Evolutionary conservation across 1,284 basidiomycete genomes (phyloP).

Genomic region (Ganoderma meredithae): DNA sequence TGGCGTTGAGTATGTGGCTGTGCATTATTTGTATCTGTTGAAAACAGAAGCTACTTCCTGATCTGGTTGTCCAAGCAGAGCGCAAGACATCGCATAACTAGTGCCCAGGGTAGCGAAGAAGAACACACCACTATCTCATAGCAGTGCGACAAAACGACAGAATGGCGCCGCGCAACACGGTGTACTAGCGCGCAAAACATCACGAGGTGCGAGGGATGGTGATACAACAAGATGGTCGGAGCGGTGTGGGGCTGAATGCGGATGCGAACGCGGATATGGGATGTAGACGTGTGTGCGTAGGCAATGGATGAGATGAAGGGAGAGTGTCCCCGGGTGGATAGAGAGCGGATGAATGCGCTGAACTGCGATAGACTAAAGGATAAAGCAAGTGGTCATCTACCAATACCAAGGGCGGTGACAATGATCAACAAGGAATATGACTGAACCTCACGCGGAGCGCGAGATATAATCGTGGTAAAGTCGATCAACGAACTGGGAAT

Average conservation of each 20-base stretch:
- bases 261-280: neutral
- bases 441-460: conserved; percentile 6
- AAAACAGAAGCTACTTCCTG: conserved; percentile 1
- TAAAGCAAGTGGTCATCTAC: conserved; percentile 4
- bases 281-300: neutral
- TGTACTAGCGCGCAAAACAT: conserved; percentile 14
- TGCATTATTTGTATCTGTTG: conserved; percentile 5
- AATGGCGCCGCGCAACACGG: neutral
- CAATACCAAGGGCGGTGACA: neutral
- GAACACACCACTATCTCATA: neutral
- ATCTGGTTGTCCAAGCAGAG: neutral
- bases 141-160: neutral
- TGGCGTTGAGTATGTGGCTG: conserved; percentile 13
- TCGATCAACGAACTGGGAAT: conserved; percentile 34
- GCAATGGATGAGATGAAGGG: neutral
- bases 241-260: neutral
- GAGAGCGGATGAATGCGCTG: conserved; percentile 1
- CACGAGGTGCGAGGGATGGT: conserved; percentile 1
- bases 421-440: neutral
- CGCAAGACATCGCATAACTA: neutral
- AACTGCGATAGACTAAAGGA: neutral
- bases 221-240: conserved; percentile 14
- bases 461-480: conserved; percentile 33
- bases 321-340: neutral
- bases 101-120: too few species aligned